These are phyloP conservation scores for Colletotrichum sojae DNA, from an alignment of 2,329 filamentous ascomycete genomes.

Conservation along the genomic window DNA sequence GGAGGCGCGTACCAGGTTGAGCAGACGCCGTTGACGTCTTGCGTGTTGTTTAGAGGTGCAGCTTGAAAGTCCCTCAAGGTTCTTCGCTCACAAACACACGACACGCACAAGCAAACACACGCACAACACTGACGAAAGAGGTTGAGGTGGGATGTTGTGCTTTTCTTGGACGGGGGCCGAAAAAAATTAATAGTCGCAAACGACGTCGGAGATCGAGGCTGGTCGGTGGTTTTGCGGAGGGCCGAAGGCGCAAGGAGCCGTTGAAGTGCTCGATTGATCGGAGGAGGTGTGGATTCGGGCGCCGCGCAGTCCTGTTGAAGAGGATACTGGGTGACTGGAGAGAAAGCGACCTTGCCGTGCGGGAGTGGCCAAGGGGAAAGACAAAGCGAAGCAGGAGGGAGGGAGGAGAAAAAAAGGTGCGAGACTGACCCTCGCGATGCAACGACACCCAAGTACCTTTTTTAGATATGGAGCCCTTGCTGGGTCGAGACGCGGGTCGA, in stretches of 20 bases:
- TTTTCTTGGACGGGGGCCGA: not conserved
- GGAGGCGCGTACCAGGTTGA: constrained; percentile 9
- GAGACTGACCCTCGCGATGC: constrained; percentile 32
- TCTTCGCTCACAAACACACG: not conserved
- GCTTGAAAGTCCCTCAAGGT: constrained; percentile 6
- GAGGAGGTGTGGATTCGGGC: constrained; percentile 23
- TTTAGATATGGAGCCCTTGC: constrained; percentile 31
- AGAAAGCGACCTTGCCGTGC: constrained; percentile 11
- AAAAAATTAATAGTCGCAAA: constrained; percentile 18
- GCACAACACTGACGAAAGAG: too few species aligned
- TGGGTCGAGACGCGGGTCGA: constrained; percentile 28
- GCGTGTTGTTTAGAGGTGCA: constrained; percentile 13
- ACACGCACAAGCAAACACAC: not conserved
- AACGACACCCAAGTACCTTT: constrained; percentile 35
- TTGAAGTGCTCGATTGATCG: constrained; percentile 39
- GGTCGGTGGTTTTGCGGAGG: constrained; percentile 33
- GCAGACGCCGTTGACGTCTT: constrained; percentile 36
- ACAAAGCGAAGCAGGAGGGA: not conserved
- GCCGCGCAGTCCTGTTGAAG: constrained; percentile 36
- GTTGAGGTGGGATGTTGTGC: not conserved
- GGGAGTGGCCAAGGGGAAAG: not conserved
- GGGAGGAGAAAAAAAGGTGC: not conserved
- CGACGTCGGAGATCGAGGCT: constrained; percentile 37
- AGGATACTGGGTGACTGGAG: constrained; percentile 8
- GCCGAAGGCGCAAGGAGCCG: constrained; percentile 39